Evolutionary conservation across 2,329 filamentous ascomycete genomes (phyloP).

Genomic region (Ophiostoma quercus): DNA sequence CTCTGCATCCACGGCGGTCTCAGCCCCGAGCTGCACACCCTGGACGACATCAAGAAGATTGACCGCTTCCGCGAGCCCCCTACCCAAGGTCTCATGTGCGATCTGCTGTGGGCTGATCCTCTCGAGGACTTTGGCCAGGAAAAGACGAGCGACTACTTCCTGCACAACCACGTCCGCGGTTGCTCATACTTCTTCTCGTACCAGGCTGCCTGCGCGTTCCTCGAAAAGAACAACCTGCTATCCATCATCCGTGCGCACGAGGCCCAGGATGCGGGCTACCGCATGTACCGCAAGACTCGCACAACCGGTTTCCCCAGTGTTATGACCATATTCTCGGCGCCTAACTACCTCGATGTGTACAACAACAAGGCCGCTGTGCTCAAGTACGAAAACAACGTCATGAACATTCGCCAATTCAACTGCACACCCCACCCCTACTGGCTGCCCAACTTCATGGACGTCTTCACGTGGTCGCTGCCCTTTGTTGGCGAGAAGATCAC

Average conservation of each 20-base stretch:
- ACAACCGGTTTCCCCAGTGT: slow-evolving; percentile 98
- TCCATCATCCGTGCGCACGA: slow-evolving; percentile 97
- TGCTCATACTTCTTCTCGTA: slow-evolving; percentile 99
- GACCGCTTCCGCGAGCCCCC: slow-evolving; percentile 97
- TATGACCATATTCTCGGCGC: slow-evolving; percentile 99
- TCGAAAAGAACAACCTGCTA: slow-evolving; percentile 97
- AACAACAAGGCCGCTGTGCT: slow-evolving; percentile 99
- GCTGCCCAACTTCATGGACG: slow-evolving; percentile 99
- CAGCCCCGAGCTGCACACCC: slow-evolving; percentile 89
- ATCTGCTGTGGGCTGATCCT: slow-evolving; percentile 97
- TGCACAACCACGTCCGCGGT: slow-evolving; percentile 96
- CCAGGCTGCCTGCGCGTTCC: slow-evolving; percentile 89
- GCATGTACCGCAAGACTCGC: slow-evolving; percentile 98
- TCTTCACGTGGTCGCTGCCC: slow-evolving; percentile 98
- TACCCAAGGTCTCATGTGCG: slow-evolving; percentile 97
- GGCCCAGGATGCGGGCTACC: slow-evolving; percentile 95
- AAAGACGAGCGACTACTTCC: slow-evolving; percentile 94
- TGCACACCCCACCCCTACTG: slow-evolving; percentile 99
- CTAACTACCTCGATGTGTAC: slow-evolving; percentile 98
- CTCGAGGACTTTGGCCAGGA: slow-evolving; percentile 98
- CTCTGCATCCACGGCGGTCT: slow-evolving; percentile 95
- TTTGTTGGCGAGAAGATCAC: slow-evolving; percentile 99
- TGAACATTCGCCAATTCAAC: slow-evolving; percentile 99
- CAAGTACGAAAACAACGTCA: slow-evolving; percentile 99
- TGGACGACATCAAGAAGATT: slow-evolving; percentile 92